phyloP scores from a whole-genome alignment of 139 green algal species.

The Trebouxia sp. region DNA sequence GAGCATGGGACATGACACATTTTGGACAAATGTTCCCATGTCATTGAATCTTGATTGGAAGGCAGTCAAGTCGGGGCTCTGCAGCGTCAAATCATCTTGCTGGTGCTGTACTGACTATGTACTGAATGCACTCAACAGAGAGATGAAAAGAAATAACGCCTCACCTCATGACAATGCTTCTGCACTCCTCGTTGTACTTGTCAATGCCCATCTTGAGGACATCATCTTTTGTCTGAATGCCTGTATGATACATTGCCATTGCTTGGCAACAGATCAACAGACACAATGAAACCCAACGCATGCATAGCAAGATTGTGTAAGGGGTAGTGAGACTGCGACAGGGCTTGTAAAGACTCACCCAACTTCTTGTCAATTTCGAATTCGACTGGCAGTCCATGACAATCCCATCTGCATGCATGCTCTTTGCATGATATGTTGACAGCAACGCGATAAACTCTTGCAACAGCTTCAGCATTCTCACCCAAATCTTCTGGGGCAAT shows the following conservation, averaged over 20 bases:
- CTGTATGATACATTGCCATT: slow-evolving; percentile 56
- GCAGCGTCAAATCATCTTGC: too few relatives aligned
- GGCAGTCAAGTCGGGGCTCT: too few relatives aligned
- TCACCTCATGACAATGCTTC: slow-evolving; percentile 95
- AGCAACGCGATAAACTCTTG: not conserved
- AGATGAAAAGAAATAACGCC: not conserved
- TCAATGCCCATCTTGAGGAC: slow-evolving; percentile 95
- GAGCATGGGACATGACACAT: too few relatives aligned
- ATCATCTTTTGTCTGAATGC: slow-evolving; percentile 84
- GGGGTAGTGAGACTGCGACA: too few relatives aligned
- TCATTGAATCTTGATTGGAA: not conserved
- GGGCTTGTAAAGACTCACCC: slow-evolving; percentile 64
- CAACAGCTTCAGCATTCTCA: too few relatives aligned
- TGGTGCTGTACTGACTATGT: too few relatives aligned
- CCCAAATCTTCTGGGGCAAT: slow-evolving; percentile 90
- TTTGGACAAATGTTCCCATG: too few relatives aligned
- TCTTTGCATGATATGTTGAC: not conserved
- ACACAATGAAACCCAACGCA: not conserved
- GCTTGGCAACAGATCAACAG: not conserved
- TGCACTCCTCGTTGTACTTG: slow-evolving; percentile 99
- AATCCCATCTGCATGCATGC: slow-evolving; percentile 84
- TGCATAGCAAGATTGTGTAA: not conserved
- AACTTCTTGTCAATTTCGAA: slow-evolving; percentile 99
- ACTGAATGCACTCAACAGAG: too few relatives aligned
- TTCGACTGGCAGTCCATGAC: slow-evolving; percentile 98